Evolutionary conservation across 1,284 basidiomycete genomes (phyloP).

Genomic region (Termitomyces sp.): DNA sequence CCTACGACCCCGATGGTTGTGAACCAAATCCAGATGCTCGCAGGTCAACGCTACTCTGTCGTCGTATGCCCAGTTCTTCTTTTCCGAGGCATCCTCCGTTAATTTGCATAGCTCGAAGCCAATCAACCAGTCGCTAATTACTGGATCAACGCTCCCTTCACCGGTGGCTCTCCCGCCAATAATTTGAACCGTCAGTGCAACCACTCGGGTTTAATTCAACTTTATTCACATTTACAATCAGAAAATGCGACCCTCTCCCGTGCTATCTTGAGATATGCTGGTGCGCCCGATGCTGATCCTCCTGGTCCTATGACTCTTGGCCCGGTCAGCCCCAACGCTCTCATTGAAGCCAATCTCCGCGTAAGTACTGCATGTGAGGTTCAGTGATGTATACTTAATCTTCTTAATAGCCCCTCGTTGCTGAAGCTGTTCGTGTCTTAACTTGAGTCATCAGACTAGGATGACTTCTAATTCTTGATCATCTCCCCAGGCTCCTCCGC

Average conservation of each 20-base stretch:
- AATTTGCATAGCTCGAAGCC: conserved; percentile 26
- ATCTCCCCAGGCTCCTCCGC: neutral
- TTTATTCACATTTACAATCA: conserved; percentile 3
- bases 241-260: conserved; percentile 28
- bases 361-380: conserved; percentile 9
- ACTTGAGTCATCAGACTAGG: neutral
- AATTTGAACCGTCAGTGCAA: conserved; percentile 23
- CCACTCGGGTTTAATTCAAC: neutral
- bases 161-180: conserved; percentile 20
- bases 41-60: conserved; percentile 36
- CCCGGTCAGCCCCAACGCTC: conserved; percentile 20
- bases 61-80: conserved; percentile 21
- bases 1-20: conserved; percentile 24
- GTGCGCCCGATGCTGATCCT: conserved; percentile 32
- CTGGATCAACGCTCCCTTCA: conserved; percentile 33
- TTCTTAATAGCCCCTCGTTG: conserved; percentile 1
- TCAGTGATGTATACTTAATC: neutral
- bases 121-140: conserved; percentile 39
- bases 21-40: conserved; percentile 30
- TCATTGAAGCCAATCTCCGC: conserved; percentile 25
- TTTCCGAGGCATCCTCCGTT: neutral
- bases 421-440: neutral
- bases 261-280: conserved; percentile 36
- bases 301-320: conserved; percentile 25
- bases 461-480: neutral